Conservation (phyloP, 1,284 basidiomycete species). For the Ganoderma boninense region DNA sequence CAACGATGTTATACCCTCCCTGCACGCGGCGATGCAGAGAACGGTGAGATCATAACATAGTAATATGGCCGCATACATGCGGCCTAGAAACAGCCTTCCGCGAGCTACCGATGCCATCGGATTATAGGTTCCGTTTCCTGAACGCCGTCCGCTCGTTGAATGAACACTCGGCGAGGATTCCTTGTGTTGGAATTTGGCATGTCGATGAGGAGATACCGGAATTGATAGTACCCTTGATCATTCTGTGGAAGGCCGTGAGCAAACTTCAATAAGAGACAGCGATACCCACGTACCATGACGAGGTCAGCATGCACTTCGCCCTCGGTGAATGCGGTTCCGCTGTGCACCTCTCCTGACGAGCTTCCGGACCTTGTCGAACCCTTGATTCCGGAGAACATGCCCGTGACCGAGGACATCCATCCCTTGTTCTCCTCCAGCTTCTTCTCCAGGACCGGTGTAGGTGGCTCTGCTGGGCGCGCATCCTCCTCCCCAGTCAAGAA, state of each 20-base stretch:
- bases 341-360: slow-evolving; percentile 38
- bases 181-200: slow-evolving; percentile 74
- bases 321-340: slow-evolving; percentile 65
- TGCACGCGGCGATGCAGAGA: slow-evolving; percentile 18
- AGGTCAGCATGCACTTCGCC: slow-evolving; percentile 84
- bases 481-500: slow-evolving; percentile 69
- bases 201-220: slow-evolving; percentile 80
- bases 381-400: slow-evolving; percentile 74
- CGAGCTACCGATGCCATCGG: slow-evolving; percentile 55
- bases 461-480: slow-evolving; percentile 47
- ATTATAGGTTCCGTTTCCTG: slow-evolving; percentile 76
- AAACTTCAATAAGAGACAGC: slow-evolving; percentile 4
- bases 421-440: slow-evolving; percentile 47
- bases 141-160: slow-evolving; percentile 71
- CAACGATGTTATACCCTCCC: slow-evolving; percentile 26
- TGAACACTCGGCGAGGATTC: slow-evolving; percentile 73
- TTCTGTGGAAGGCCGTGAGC: slow-evolving; percentile 56
- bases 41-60: slow-evolving; percentile 24
- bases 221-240: slow-evolving; percentile 77
- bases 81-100: background rate
- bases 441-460: slow-evolving; percentile 41
- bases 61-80: background rate
- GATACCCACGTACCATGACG: slow-evolving; percentile 61
- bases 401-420: slow-evolving; percentile 63
- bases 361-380: slow-evolving; percentile 49